Evolutionary conservation across 2,329 filamentous ascomycete species (phyloP), one percentile per base, ranked within the genome.

Genomic region (Beauveria medogensis): DNA sequence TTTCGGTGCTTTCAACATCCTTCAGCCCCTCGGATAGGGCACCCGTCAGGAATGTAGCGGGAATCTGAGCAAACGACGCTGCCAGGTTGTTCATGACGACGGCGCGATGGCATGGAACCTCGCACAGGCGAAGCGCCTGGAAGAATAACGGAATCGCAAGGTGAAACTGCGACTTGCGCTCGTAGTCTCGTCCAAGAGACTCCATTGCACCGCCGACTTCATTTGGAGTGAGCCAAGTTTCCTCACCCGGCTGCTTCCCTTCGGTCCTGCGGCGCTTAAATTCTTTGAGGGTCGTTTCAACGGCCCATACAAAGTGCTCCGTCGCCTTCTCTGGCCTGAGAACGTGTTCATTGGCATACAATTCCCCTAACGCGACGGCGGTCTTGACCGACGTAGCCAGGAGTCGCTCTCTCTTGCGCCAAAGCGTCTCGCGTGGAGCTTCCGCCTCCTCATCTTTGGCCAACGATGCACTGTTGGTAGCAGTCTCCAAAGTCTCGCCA

Each of bases 71-170:
- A 63, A 93, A 84, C 51, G 85, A 86, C 41, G 84, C 85, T 8
- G 90, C 84, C 62, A 93, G 80, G 71, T 93, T 93, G 77, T 92
- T 92, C 90, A 93, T 95, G 70, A 97, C 78, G 16, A 92, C 81
- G 30, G 91, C 88, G 55, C 88, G 86, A 71, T 96, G 92, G 71
- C 92, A 97, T 34, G 79, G 81, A 28, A 77, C 75, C 24, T 74
- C 84, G 80, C 71, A 87, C 51, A 94, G 75, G 20, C 86, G 82
- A 40, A 96, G 79, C 6, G 92, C 91, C 69, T 95, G 91, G 67
- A 97, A 84, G 71, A 92, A 96, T 34, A 97, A 80, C 3, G 92
- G 92, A 24, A 92, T 83, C 6, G 92, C 89, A 2, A 97, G 85
- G 66, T 93, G 90, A 69, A 91, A 88, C 67, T 90, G 85, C 50